Evolutionary conservation across 192 early-diverging fungal species (phyloP).

Genomic region (Piromyces sp.): DNA sequence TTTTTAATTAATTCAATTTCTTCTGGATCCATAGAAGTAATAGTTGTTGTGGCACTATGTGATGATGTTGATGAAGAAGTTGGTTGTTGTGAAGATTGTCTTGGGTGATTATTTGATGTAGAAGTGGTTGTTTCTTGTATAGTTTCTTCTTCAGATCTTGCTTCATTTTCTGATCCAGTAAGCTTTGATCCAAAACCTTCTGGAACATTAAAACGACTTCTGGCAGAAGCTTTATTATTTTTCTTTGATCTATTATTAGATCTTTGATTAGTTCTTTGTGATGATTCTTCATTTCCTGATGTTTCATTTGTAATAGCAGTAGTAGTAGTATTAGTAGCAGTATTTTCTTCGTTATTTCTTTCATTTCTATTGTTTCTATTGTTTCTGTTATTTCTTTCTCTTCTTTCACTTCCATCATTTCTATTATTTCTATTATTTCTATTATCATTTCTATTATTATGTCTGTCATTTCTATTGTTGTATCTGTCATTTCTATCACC

Average conservation of each 20-base stretch:
- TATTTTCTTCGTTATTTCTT: neutral
- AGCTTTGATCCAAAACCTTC: constrained; percentile 5
- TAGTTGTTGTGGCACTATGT: neutral
- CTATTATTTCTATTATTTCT: neutral
- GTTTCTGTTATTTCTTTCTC: neutral
- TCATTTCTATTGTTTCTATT: neutral
- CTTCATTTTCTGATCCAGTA: neutral
- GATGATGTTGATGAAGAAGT: neutral
- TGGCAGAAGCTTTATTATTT: neutral
- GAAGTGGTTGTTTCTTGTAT: neutral
- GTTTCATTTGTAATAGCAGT: neutral
- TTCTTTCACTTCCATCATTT: neutral
- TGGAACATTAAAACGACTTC: neutral
- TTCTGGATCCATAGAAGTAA: neutral
- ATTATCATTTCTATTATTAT: neutral
- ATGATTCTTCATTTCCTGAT: neutral
- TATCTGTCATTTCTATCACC: neutral
- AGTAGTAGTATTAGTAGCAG: neutral
- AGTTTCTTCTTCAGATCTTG: neutral
- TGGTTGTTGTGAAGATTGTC: neutral
- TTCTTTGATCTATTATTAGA: neutral
- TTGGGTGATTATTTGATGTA: neutral
- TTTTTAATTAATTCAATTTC: constrained; percentile 11
- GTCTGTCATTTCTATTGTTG: neutral
- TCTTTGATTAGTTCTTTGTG: neutral